Conservation (phyloP, 164 flowering plant genomes). For the Berberis thunbergii region DNA sequence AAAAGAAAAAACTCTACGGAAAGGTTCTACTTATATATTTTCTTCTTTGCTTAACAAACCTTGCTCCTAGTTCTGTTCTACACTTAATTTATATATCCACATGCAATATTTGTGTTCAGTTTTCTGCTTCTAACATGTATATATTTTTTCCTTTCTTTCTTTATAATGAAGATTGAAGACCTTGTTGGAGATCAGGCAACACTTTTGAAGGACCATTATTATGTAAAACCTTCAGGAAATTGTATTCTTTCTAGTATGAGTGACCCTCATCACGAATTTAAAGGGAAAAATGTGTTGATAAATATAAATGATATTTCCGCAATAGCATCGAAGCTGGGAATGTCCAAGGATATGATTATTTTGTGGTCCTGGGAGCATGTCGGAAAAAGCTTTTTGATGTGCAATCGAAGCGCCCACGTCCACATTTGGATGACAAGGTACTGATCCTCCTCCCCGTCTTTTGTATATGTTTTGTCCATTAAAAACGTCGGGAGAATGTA, state of each 20-base stretch:
- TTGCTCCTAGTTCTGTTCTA: too few species aligned
- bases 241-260: constrained; percentile 87
- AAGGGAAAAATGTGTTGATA: constrained; percentile 73
- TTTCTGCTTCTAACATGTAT: background rate
- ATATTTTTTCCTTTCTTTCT: background rate
- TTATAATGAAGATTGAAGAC: constrained; percentile 49
- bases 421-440: constrained; percentile 97
- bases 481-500: too few species aligned
- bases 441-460: background rate
- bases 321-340: constrained; percentile 51
- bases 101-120: too few species aligned
- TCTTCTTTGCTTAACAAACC: too few species aligned
- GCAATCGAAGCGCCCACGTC: constrained; percentile 64
- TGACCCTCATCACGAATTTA: constrained; percentile 85
- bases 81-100: too few species aligned
- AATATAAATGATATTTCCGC: constrained; percentile 48
- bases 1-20: too few species aligned
- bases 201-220: constrained; percentile 75
- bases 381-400: constrained; percentile 52
- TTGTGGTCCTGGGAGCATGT: constrained; percentile 50
- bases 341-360: constrained; percentile 50
- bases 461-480: too few species aligned
- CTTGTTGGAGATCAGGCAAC: constrained; percentile 60
- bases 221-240: constrained; percentile 70
- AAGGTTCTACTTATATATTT: too few species aligned